Conservation (phyloP, 768 basidiomycete species). For the Cubamyces sp. region DNA sequence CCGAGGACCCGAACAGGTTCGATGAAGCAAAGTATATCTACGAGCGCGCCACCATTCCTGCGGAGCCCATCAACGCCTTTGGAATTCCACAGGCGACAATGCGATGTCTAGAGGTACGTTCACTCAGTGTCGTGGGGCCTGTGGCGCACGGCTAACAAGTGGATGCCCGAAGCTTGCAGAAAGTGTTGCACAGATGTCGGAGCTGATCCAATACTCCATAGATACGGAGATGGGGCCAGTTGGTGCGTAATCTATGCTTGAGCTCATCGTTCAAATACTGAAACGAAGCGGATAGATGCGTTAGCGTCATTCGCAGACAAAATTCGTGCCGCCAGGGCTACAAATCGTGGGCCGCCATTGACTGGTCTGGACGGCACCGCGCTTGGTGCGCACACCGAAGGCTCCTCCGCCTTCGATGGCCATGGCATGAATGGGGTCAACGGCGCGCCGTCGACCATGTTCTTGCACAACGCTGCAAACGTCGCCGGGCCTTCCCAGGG, state of each 20-base stretch:
- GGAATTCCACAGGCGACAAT: conserved; percentile 89
- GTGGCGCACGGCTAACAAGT: conserved; percentile 5
- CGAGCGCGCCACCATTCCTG: conserved; percentile 68
- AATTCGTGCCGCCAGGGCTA: conserved; percentile 39
- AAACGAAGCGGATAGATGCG: conserved; percentile 41
- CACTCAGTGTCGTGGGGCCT: neutral
- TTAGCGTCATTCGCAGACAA: conserved; percentile 44
- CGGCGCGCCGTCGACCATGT: conserved; percentile 6
- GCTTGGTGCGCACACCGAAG: conserved; percentile 7
- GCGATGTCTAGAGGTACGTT: conserved; percentile 79
- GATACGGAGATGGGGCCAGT: conserved; percentile 61
- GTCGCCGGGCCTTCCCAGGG: conserved; percentile 35
- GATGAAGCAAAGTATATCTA: conserved; percentile 69
- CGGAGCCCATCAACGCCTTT: conserved; percentile 86
- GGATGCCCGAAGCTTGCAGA: conserved; percentile 63
- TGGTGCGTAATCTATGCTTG: conserved; percentile 49
- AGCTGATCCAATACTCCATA: conserved; percentile 68
- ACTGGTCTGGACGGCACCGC: conserved; percentile 12
- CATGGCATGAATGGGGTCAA: conserved; percentile 17
- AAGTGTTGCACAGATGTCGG: conserved; percentile 79
- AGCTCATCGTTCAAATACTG: no score
- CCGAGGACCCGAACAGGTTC: conserved; percentile 60
- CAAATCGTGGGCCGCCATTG: conserved; percentile 14
- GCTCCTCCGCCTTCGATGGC: conserved; percentile 11
- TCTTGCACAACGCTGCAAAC: conserved; percentile 20